These are phyloP conservation scores for Scortechinia acanthostroma DNA, from an alignment of 2,329 filamentous ascomycete genomes.

Conservation along the genomic window DNA sequence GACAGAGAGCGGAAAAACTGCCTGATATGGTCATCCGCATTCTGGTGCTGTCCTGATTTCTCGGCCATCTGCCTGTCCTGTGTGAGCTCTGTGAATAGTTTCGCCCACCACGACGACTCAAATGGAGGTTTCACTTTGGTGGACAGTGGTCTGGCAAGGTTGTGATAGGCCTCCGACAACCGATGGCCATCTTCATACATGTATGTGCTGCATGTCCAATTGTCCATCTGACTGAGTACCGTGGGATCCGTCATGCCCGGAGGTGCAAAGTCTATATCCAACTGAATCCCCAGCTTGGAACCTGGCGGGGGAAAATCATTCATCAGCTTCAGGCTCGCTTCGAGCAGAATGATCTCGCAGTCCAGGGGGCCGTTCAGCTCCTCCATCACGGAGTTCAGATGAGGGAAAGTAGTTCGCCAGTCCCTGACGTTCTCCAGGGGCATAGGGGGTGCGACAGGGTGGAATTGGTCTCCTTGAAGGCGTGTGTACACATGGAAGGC, in stretches of 20 bases:
- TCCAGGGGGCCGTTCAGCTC: slow-evolving; percentile 18
- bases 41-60: slow-evolving; percentile 17
- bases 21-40: slow-evolving; percentile 21
- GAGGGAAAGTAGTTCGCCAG: slow-evolving; percentile 30
- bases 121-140: slow-evolving; percentile 30
- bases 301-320: slow-evolving; percentile 27
- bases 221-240: slow-evolving; percentile 22
- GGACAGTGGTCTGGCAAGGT: slow-evolving; percentile 19
- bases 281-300: slow-evolving; percentile 28
- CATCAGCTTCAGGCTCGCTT: slow-evolving; percentile 31
- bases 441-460: slow-evolving; percentile 19
- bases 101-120: slow-evolving; percentile 33
- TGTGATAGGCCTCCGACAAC: slow-evolving; percentile 17
- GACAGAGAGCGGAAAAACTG: slow-evolving; percentile 27
- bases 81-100: slow-evolving; percentile 27
- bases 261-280: slow-evolving; percentile 28
- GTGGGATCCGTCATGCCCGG: slow-evolving; percentile 18
- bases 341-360: slow-evolving; percentile 31
- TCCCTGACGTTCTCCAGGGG: slow-evolving; percentile 24
- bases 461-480: slow-evolving; percentile 25
- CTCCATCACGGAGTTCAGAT: slow-evolving; percentile 22
- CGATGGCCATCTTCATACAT: slow-evolving; percentile 26
- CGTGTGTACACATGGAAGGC: slow-evolving; percentile 32
- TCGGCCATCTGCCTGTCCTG: slow-evolving; percentile 26
- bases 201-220: slow-evolving; percentile 30